phyloP scores from a whole-genome alignment of 2,329 filamentous ascomycete species.

The Exophiala sp. region DNA sequence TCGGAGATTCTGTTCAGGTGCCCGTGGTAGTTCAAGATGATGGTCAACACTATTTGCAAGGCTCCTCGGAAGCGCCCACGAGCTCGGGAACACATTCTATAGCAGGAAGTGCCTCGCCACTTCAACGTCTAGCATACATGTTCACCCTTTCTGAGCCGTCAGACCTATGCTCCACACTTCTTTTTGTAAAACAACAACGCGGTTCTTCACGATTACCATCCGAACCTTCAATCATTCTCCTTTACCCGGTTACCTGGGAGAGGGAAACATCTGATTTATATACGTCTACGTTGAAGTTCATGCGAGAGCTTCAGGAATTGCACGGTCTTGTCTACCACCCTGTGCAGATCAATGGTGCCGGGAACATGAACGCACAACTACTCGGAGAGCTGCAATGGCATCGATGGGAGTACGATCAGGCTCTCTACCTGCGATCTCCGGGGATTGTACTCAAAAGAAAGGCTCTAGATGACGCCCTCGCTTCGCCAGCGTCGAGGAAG shows the following conservation, averaged over 20 bases:
- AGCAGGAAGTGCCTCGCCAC: neutral
- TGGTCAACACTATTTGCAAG: neutral
- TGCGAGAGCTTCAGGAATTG: constrained; percentile 38
- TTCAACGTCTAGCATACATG: constrained; percentile 33
- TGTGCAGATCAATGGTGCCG: constrained; percentile 17
- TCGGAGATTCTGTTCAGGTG: constrained; percentile 6
- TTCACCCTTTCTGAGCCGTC: constrained; percentile 43
- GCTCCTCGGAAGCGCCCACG: neutral
- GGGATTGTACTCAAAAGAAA: constrained; percentile 39
- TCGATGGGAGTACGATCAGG: constrained; percentile 37
- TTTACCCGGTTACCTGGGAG: constrained; percentile 48
- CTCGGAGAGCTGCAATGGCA: constrained; percentile 26
- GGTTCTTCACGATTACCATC: constrained; percentile 30
- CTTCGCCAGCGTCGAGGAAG: constrained; percentile 6
- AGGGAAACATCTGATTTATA: constrained; percentile 6
- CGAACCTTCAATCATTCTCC: constrained; percentile 42
- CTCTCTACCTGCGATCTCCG: constrained; percentile 42
- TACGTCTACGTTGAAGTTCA: constrained; percentile 35
- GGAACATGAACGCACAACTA: constrained; percentile 21
- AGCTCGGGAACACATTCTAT: too few relatives aligned
- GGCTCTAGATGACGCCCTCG: constrained; percentile 39
- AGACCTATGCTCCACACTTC: constrained; percentile 44
- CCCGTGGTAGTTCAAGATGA: neutral
- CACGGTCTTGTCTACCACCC: constrained; percentile 37
- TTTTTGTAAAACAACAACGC: constrained; percentile 39